Conservation (phyloP, 305 asterid genomes). For the Solanum hybrid region DNA sequence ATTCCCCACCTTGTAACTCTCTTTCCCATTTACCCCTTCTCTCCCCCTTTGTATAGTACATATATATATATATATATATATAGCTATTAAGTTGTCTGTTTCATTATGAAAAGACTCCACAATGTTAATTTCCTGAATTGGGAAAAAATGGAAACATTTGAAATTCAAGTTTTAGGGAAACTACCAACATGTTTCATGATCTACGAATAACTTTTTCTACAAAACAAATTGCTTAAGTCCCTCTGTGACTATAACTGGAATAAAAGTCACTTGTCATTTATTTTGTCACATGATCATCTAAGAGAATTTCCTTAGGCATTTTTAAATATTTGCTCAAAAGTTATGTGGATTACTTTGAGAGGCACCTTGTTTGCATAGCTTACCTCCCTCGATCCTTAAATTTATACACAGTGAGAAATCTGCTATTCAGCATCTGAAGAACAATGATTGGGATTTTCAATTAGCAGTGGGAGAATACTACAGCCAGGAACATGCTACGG, state of each 20-base stretch:
- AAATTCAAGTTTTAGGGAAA: neutral
- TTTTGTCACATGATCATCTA: neutral
- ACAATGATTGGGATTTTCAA: constrained; percentile 77
- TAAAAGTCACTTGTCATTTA: neutral
- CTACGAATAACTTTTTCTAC: neutral
- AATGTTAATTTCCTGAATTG: neutral
- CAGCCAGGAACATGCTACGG: constrained; percentile 68
- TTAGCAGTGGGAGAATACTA: constrained; percentile 71
- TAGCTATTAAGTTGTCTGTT: neutral
- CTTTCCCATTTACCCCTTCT: neutral
- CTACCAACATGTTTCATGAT: neutral
- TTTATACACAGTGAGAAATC: constrained; percentile 64
- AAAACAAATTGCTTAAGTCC: neutral
- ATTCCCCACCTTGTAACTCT: neutral
- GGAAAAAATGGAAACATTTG: neutral
- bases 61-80: neutral
- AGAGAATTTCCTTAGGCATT: neutral
- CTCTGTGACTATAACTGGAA: neutral
- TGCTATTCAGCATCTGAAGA: constrained; percentile 64
- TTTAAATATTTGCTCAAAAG: neutral
- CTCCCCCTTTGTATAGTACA: neutral
- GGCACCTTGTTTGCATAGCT: constrained; percentile 4
- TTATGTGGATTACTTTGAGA: neutral
- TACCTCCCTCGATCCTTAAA: constrained; percentile 4
- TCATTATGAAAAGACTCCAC: neutral